phyloP scores from a whole-genome alignment of 768 basidiomycete species.

The Collybia sp. region DNA sequence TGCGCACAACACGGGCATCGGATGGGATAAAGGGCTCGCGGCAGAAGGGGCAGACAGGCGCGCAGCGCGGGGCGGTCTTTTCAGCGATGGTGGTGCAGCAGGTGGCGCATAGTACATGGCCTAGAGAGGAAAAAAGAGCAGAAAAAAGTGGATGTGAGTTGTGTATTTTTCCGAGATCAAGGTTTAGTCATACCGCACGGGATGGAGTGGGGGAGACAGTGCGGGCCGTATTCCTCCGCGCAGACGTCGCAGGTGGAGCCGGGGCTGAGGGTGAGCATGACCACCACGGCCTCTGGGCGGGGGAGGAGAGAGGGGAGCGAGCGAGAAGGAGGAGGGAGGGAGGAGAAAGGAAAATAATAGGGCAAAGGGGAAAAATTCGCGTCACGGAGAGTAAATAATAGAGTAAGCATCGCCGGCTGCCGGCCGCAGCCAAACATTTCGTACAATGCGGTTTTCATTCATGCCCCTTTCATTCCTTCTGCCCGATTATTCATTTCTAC shows the following conservation, averaged over 20 bases:
- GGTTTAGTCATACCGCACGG: slow-evolving; percentile 80
- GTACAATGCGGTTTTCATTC: slow-evolving; percentile 11
- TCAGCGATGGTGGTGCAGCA: slow-evolving; percentile 81
- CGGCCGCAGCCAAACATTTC: slow-evolving; percentile 17
- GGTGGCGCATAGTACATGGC: slow-evolving; percentile 73
- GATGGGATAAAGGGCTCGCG: slow-evolving; percentile 69
- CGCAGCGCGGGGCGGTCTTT: slow-evolving; percentile 66
- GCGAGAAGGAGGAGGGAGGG: slow-evolving; percentile 40
- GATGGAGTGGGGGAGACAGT: slow-evolving; percentile 73
- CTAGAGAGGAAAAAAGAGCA: slow-evolving; percentile 30
- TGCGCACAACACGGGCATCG: slow-evolving; percentile 70
- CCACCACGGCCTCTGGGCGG: slow-evolving; percentile 39
- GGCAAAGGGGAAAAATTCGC: slow-evolving; percentile 43
- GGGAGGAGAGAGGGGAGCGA: slow-evolving; percentile 31
- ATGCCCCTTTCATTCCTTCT: slow-evolving; percentile 15
- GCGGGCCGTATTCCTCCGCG: slow-evolving; percentile 78
- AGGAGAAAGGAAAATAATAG: slow-evolving; percentile 32
- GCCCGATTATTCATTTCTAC: neutral
- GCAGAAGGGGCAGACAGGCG: slow-evolving; percentile 83
- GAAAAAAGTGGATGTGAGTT: slow-evolving; percentile 18
- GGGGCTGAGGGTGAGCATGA: slow-evolving; percentile 79
- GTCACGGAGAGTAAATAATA: slow-evolving; percentile 40
- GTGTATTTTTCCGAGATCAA: slow-evolving; percentile 9
- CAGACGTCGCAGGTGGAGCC: slow-evolving; percentile 87
- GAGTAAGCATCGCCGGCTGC: slow-evolving; percentile 5